Evolutionary conservation across 1,284 basidiomycete genomes (phyloP).

Genomic region (Ceratobasidium sp.): DNA sequence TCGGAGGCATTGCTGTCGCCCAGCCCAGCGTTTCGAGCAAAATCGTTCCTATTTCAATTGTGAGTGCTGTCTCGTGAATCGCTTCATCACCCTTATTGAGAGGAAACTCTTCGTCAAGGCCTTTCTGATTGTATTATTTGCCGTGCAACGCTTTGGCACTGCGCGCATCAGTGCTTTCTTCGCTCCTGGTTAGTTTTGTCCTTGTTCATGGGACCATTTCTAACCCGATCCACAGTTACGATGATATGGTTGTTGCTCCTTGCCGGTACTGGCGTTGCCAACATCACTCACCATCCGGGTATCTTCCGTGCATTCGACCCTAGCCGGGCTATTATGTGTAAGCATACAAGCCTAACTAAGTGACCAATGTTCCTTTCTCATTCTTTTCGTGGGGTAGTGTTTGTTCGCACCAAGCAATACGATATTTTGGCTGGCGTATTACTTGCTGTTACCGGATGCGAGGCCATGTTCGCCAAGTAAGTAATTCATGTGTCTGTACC

Average conservation of each 20-base stretch:
- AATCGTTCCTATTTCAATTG: constrained; percentile 72
- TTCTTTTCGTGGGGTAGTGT: constrained; percentile 57
- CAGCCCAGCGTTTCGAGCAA: constrained; percentile 63
- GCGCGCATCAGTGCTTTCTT: constrained; percentile 66
- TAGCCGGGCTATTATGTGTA: constrained; percentile 71
- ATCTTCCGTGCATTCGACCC: constrained; percentile 78
- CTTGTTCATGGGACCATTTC: not conserved
- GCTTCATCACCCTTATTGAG: not conserved
- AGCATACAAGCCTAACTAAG: constrained; percentile 50
- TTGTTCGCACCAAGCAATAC: constrained; percentile 73
- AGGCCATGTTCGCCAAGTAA: constrained; percentile 77
- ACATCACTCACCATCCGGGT: constrained; percentile 68
- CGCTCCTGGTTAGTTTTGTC: constrained; percentile 62
- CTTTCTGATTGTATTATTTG: constrained; percentile 71
- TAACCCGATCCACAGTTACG: constrained; percentile 60
- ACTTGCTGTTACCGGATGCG: constrained; percentile 74
- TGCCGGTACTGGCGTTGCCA: constrained; percentile 68
- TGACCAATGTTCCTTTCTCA: not conserved
- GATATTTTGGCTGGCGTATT: constrained; percentile 74
- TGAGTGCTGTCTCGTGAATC: constrained; percentile 52
- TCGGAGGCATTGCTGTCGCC: constrained; percentile 74
- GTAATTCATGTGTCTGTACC: constrained; percentile 46
- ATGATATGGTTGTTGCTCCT: constrained; percentile 70
- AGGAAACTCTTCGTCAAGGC: constrained; percentile 56
- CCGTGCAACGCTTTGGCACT: constrained; percentile 72